Conservation (phyloP, 73 alveolate genomes). For the Tetrahymena borealis region DNA sequence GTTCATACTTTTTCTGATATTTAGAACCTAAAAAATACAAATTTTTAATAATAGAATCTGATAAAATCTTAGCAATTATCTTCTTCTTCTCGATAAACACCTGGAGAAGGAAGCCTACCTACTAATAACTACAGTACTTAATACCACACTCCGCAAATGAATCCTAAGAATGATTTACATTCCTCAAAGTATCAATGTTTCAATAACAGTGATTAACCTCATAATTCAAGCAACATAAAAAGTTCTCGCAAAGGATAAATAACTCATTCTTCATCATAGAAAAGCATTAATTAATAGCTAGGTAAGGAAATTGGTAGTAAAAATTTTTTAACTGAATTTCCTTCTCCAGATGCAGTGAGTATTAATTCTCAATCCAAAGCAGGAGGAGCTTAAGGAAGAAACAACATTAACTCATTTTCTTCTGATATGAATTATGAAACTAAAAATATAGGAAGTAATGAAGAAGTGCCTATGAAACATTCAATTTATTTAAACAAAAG, state of each 20-base stretch:
- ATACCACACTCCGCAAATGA: not conserved
- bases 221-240: no score
- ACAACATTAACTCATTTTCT: not conserved
- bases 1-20: not conserved
- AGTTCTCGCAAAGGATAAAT: no score
- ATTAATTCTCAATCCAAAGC: not conserved
- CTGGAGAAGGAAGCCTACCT: not conserved
- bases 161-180: not conserved
- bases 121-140: not conserved
- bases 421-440: not conserved
- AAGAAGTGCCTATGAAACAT: no score
- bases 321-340: not conserved
- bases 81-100: not conserved
- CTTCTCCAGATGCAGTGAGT: not conserved
- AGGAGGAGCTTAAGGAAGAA: not conserved
- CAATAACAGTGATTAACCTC: not conserved
- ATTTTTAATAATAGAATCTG: not conserved
- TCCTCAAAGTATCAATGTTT: not conserved
- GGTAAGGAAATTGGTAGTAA: not conserved
- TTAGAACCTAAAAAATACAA: not conserved
- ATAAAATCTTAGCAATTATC: not conserved
- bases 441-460: no score
- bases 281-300: not conserved
- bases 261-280: no score
- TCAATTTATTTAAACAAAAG: no score